Base-by-base conservation (phyloP, 1,284 basidiomycete species). In the Boletus smithii region DNA sequence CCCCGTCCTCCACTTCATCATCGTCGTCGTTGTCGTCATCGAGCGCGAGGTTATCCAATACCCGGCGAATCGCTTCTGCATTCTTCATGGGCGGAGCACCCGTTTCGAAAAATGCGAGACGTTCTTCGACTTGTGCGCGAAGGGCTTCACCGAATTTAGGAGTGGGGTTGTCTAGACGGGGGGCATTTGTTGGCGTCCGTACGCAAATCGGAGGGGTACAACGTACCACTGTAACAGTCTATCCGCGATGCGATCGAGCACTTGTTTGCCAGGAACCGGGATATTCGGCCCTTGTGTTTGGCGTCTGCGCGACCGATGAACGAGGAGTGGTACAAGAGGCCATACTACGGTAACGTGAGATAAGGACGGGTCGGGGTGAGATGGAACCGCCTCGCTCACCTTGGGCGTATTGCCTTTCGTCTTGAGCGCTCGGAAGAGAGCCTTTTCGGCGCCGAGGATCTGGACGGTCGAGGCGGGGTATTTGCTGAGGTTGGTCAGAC, bases 391-490 rank as follows among this genome's bases (percentile, higher is more conserved):
- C 37, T 22, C 44, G 13, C 62, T 49, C 31, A 93, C 91, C 75
- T 99, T 99, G 48, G 95, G 95, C 0, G 95, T 98, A 71, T 98
- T 97, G 26, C 94, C 94, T 74, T 98, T 99, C 33, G 95, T 98
- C 79, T 99, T 99, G 63, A 99, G 76, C 0, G 95, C 95, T 51
- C 95, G 78, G 83, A 99, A 99, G 34, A 99, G 78, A 1, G 95
- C 95, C 73, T 99, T 98, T 75, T 99, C 95, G 18, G 95, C 95
- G 61, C 95, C 95, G 32, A 99, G 77, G 60, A 99, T 98, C 73
- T 99, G 95, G 44, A 98, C 93, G 6, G 95, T 99, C 61, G 91
- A 95, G 4, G 95, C 95, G 26, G 95, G 95, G 73, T 98, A 97
- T 76, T 99, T 98, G 77, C 92, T 94, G 53, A 98, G 74, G 71